Conservation (phyloP, 805 yeast genomes). For the Nakazawaea ernobii region DNA sequence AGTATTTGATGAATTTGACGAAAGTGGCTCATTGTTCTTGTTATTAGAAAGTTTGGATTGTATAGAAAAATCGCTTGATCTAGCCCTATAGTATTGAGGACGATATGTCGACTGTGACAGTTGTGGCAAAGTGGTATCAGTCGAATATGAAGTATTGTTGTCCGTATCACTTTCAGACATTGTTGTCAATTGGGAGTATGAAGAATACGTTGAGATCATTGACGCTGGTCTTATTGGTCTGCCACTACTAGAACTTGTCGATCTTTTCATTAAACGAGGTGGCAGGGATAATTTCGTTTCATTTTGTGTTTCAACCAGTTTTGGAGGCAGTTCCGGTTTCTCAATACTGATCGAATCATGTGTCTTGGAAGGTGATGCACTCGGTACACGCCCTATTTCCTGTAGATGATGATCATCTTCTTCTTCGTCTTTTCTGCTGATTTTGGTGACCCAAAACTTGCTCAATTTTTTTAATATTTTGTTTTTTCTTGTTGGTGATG, state of each 20-base stretch:
- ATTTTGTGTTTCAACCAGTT: too few species aligned
- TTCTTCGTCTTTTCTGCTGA: not conserved
- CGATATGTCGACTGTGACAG: slow-evolving; percentile 6
- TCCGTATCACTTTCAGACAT: slow-evolving; percentile 43
- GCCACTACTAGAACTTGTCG: slow-evolving; percentile 1
- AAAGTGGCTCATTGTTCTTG: slow-evolving; percentile 13
- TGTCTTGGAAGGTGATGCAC: slow-evolving; percentile 16
- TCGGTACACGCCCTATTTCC: not conserved
- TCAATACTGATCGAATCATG: not conserved
- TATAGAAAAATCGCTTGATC: slow-evolving; percentile 26
- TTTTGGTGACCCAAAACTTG: slow-evolving; percentile 2
- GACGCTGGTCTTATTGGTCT: slow-evolving; percentile 38
- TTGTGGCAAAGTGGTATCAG: slow-evolving; percentile 18
- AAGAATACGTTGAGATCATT: slow-evolving; percentile 43
- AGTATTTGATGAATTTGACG: slow-evolving; percentile 28
- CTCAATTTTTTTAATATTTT: slow-evolving; percentile 4
- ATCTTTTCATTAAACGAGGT: not conserved
- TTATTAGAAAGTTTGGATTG: slow-evolving; percentile 15
- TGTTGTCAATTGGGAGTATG: slow-evolving; percentile 39
- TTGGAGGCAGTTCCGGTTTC: too few species aligned
- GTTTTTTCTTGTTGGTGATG: not conserved
- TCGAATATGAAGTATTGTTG: slow-evolving; percentile 29
- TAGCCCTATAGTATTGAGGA: slow-evolving; percentile 23
- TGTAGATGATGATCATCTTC: not conserved
- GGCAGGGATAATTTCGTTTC: not conserved